These are phyloP conservation scores for Penicillium freii DNA, from an alignment of 2,329 filamentous ascomycete species.

Conservation along the genomic window DNA sequence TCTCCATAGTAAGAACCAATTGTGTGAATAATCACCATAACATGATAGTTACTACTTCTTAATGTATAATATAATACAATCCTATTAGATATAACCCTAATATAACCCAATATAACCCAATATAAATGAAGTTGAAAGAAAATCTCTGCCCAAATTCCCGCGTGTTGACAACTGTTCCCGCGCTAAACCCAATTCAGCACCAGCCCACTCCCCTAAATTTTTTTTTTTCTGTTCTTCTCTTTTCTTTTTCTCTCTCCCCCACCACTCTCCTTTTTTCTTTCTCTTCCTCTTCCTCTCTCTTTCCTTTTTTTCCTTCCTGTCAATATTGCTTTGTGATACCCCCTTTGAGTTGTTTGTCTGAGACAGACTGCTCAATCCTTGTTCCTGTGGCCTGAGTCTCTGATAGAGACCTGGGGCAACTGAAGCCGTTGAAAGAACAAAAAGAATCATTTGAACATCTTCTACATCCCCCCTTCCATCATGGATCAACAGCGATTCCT, in stretches of 20 bases:
- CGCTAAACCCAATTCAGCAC: conserved; percentile 20
- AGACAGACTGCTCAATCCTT: conserved; percentile 31
- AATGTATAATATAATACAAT: neutral
- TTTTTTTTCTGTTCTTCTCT: conserved; percentile 21
- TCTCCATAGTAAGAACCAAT: neutral
- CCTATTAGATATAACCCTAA: neutral
- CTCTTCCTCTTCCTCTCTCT: conserved; percentile 24
- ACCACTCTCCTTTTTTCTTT: conserved; percentile 18
- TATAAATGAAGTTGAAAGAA: neutral
- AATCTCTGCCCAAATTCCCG: conserved; percentile 8
- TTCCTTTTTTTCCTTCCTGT: conserved; percentile 17
- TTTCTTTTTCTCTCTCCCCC: conserved; percentile 16
- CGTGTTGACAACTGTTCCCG: conserved; percentile 10
- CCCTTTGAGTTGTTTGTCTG: conserved; percentile 32
- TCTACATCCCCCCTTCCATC: conserved; percentile 22
- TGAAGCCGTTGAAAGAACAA: neutral
- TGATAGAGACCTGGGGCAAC: conserved; percentile 14
- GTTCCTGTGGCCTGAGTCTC: conserved; percentile 16
- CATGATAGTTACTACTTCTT: neutral
- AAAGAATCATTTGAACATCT: conserved; percentile 8
- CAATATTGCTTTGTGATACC: conserved; percentile 33
- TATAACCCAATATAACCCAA: neutral
- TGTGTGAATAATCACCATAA: neutral
- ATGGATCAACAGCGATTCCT: conserved; percentile 85
- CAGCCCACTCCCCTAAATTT: conserved; percentile 19